A percentile compares a stretch with the other conserved stretches of the same genome.
These are phyloP conservation scores for Rosa chinensis DNA, from an alignment of 306 rosid genomes.

Conservation along the genomic window DNA sequence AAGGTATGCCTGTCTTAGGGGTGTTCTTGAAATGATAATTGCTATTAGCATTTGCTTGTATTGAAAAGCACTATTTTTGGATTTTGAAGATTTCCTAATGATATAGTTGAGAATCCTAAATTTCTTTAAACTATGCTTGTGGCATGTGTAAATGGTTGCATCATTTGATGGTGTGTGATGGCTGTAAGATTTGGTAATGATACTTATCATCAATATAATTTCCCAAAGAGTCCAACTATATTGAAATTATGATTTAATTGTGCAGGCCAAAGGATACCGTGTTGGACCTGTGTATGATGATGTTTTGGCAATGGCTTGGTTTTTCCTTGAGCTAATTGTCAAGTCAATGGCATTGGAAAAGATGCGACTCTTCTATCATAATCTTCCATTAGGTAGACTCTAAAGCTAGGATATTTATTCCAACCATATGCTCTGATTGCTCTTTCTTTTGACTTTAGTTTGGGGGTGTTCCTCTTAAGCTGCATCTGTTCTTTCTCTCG, in stretches of 20 bases:
- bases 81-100: background rate
- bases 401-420: constrained; percentile 2
- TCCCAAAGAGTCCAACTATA: constrained; percentile 8
- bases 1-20: constrained; percentile 49
- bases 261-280: constrained; percentile 99
- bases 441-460: background rate
- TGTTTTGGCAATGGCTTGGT: constrained; percentile 99
- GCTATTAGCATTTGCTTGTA: background rate
- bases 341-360: constrained; percentile 98
- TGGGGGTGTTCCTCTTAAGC: background rate
- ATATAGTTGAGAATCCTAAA: background rate
- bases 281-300: constrained; percentile 99
- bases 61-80: background rate
- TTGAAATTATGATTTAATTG: constrained; percentile 26
- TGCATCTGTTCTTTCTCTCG: background rate
- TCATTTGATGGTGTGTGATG: background rate
- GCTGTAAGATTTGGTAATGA: background rate
- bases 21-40: constrained; percentile 25
- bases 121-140: background rate
- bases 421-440: background rate
- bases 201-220: constrained; percentile 19
- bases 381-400: constrained; percentile 79
- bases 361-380: constrained; percentile 86
- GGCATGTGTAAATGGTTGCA: background rate
- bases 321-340: constrained; percentile 95